A percentile compares a stretch with the other conserved stretches of the same genome.
These are phyloP conservation scores for Russula sp. DNA, from an alignment of 768 basidiomycete species.

Conservation along the genomic window DNA sequence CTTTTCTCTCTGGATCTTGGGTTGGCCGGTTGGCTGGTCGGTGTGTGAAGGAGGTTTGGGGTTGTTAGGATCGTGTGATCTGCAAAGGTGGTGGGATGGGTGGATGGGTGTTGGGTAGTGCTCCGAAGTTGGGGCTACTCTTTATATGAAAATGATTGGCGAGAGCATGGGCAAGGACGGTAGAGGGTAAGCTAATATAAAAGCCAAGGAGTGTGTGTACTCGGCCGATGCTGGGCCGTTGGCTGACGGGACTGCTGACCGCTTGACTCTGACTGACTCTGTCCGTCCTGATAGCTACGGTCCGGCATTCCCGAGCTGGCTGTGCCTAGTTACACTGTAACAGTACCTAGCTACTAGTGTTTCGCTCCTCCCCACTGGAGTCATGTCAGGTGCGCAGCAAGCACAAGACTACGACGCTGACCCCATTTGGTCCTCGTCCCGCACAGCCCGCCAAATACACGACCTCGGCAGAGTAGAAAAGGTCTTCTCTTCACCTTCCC, in stretches of 20 bases:
- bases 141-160: neutral
- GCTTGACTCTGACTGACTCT: neutral
- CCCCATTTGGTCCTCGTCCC: constrained; percentile 74
- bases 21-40: neutral
- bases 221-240: neutral
- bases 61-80: neutral
- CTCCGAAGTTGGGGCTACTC: neutral
- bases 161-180: constrained; percentile 1
- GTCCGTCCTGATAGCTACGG: neutral
- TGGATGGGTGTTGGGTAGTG: neutral
- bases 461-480: constrained; percentile 77
- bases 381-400: too few species aligned
- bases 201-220: neutral
- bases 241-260: too few species aligned
- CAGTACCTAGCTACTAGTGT: too few species aligned
- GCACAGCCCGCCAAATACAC: constrained; percentile 75
- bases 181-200: neutral
- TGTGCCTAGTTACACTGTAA: too few species aligned
- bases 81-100: neutral
- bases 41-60: neutral
- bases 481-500: constrained; percentile 31
- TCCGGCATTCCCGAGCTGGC: too few species aligned
- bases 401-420: constrained; percentile 30
- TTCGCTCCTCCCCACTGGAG: too few species aligned
- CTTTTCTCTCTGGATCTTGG: neutral